phyloP scores from a whole-genome alignment of 108 stramenopile species.

The Tribonema minus region DNA sequence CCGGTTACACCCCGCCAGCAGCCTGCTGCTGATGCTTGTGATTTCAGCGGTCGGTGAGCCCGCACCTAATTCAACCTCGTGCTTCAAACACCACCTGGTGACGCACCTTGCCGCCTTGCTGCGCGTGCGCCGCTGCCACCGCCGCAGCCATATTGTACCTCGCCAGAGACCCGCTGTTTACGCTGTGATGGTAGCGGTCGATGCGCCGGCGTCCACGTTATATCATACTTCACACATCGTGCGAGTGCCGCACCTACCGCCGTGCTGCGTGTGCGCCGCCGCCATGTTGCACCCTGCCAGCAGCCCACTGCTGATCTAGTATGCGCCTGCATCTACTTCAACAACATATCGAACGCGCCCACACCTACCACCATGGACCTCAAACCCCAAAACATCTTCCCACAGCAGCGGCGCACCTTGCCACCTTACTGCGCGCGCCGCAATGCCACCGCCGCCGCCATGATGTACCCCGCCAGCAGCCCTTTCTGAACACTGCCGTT shows the following conservation, averaged over 20 bases:
- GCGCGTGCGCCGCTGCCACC: too few relatives aligned
- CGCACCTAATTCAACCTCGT: too few relatives aligned
- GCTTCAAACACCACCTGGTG: too few relatives aligned
- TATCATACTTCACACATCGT: too few relatives aligned
- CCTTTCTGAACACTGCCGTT: conserved; percentile 39
- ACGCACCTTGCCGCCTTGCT: not conserved
- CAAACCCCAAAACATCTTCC: too few relatives aligned
- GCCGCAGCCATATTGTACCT: conserved; percentile 18
- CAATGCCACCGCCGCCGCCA: conserved; percentile 6
- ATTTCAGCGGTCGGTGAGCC: conserved; percentile 19
- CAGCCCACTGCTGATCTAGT: conserved; percentile 33
- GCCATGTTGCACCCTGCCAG: conserved; percentile 29
- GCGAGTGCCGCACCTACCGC: too few relatives aligned
- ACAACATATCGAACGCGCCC: too few relatives aligned
- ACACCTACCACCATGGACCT: too few relatives aligned
- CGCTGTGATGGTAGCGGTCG: conserved; percentile 29
- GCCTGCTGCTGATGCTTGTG: conserved; percentile 35
- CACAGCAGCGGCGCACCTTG: too few relatives aligned
- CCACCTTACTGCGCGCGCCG: too few relatives aligned
- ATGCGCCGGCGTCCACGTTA: conserved; percentile 24
- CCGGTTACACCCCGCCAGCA: conserved; percentile 17
- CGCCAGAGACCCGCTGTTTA: conserved; percentile 34
- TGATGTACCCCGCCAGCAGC: conserved; percentile 21
- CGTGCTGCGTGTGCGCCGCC: not conserved
- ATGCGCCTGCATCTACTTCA: too few relatives aligned